Conservation (phyloP, 2,329 filamentous ascomycete species). For the Fusarium pseudoanthophilum region DNA sequence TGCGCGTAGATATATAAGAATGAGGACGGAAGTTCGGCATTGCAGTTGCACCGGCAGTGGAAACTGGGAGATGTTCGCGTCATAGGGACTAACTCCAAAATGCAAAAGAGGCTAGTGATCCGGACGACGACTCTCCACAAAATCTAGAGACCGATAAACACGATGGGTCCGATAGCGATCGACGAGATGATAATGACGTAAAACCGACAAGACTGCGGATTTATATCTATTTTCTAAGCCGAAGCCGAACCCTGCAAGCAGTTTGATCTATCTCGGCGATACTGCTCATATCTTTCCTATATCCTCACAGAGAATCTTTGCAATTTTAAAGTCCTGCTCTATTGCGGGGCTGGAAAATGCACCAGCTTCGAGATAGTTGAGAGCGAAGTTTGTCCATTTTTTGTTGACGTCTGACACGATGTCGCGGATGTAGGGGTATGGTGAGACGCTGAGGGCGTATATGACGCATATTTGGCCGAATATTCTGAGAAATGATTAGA, state of each 20-base stretch:
- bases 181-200: not conserved
- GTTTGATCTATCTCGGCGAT: accelerated
- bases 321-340: constrained; percentile 30
- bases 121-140: not conserved
- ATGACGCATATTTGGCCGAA: constrained; percentile 32
- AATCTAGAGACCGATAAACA: not conserved
- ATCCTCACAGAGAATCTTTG: constrained; percentile 22
- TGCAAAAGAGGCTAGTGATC: not conserved
- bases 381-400: constrained; percentile 21
- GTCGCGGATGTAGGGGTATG: constrained; percentile 22
- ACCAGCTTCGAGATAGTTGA: constrained; percentile 4
- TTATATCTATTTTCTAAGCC: not conserved
- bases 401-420: constrained; percentile 11
- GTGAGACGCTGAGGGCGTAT: constrained; percentile 27
- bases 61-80: constrained; percentile 2
- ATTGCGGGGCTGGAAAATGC: constrained; percentile 14
- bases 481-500: not conserved
- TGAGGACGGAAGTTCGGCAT: not conserved
- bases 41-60: not conserved
- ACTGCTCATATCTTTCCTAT: constrained; percentile 10
- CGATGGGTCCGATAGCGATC: not conserved
- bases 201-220: not conserved
- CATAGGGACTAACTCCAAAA: not conserved
- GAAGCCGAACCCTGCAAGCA: not conserved
- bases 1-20: not conserved